Evolutionary conservation across 169 alveolate species (phyloP).

Genomic region (Eimeria maxima): DNA sequence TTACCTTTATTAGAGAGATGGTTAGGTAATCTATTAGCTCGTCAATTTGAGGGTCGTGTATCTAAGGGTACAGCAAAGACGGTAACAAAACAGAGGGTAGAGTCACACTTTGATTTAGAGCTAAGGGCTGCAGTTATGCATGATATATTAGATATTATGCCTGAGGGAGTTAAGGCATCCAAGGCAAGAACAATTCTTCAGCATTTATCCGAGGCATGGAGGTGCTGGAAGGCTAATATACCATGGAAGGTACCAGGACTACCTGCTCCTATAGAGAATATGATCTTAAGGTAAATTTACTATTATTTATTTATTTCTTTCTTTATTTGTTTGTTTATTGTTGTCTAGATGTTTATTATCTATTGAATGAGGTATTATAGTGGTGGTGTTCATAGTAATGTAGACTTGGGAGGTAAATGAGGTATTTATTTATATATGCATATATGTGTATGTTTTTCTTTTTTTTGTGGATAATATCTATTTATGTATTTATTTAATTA

Average conservation of each 20-base stretch:
- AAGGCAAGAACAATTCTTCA: slow-evolving; percentile 99
- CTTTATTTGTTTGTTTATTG: too few relatives aligned
- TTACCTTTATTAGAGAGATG: slow-evolving; percentile 99
- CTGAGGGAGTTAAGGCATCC: slow-evolving; percentile 99
- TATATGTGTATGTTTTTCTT: not conserved
- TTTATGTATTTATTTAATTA: not conserved
- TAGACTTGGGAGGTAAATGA: too few relatives aligned
- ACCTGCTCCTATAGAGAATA: slow-evolving; percentile 99
- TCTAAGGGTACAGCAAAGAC: slow-evolving; percentile 99
- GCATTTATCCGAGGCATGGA: slow-evolving; percentile 99
- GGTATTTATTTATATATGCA: not conserved
- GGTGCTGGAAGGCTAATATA: slow-evolving; percentile 99
- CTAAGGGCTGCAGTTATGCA: slow-evolving; percentile 99
- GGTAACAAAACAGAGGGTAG: slow-evolving; percentile 99
- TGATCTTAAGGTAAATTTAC: slow-evolving; percentile 93
- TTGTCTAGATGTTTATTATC: too few relatives aligned
- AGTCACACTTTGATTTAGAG: slow-evolving; percentile 99
- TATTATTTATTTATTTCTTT: too few relatives aligned
- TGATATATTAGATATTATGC: slow-evolving; percentile 99
- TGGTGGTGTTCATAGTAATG: too few relatives aligned
- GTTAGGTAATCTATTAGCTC: slow-evolving; percentile 99
- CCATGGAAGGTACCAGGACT: slow-evolving; percentile 99
- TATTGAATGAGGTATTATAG: too few relatives aligned
- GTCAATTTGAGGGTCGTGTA: slow-evolving; percentile 99
- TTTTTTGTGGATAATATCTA: not conserved